Base-by-base conservation (phyloP, 163 green algal species). In the Coccomyxa subellipsoidea region DNA sequence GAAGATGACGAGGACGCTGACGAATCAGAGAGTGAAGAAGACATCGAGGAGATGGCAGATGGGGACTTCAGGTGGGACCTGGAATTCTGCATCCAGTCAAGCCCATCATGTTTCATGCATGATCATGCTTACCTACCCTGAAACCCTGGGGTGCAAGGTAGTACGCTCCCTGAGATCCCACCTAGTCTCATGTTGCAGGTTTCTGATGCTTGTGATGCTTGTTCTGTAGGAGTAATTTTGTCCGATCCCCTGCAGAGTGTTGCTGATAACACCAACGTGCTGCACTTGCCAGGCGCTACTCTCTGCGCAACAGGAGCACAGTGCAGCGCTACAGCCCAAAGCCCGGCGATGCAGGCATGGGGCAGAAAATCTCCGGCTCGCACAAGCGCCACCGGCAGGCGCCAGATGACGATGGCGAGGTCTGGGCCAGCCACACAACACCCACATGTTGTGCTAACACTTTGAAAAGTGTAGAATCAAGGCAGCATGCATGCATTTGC, bases 321-420 rank as follows among this genome's bases (percentile, higher is more conserved):
- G 70, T 77, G 70, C 70, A 77, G 70, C 70, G 70, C 70, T 77
- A 77, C 70, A 77, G 70, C 70, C 70, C 70, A 27, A 73, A 34
- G 7, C 29, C 27, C 8, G 66, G 66, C 32, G 29, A 73, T 18
- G 66, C 21, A 34, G 66, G 66, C 47, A 59, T 59, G 47, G 47
- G 47, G 15, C 47, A 59, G 4, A 34, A 73, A 6, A 10, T 73
- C 6, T 36, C 66, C 66, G n/a, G 29, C n/a, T 4, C 29, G 18
- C 2, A 32, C 8, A 73, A 73, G 8, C 66, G 66, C 66, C 66
- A 34, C 66, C 70, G 70, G 31, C 31, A 8, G 31, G 27, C 7
- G 7, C 31, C 70, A 2, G 32, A 73, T 34, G 66, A 35, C 21
- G 66, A 73, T 36, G 66, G 32, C 18, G 66, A 73, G 29, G 29